phyloP scores from a whole-genome alignment of 306 rosid genomes.

The Dryas alaskensis region DNA sequence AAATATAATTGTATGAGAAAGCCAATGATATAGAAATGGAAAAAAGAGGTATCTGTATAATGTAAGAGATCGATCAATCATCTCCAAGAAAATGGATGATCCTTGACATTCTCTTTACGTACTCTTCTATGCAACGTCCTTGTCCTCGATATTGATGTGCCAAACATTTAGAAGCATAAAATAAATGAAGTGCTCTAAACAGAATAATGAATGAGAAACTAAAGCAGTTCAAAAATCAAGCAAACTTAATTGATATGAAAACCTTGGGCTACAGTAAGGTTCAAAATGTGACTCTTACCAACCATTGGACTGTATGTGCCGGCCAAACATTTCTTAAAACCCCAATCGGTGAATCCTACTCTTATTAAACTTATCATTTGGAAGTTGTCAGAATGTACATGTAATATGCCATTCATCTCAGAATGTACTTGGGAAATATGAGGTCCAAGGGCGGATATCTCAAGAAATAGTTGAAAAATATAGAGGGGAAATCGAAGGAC shows the following conservation, averaged over 20 bases:
- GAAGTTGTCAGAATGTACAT: not conserved
- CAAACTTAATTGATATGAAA: not conserved
- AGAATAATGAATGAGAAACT: not conserved
- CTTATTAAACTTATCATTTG: not conserved
- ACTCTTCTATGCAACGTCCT: not conserved
- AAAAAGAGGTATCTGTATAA: not conserved
- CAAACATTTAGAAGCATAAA: not conserved
- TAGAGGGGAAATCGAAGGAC: no score
- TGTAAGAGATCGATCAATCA: not conserved
- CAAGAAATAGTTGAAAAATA: not conserved
- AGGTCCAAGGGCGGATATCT: not conserved
- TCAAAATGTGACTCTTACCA: not conserved
- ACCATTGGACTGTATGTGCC: constrained; percentile 2
- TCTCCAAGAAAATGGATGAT: not conserved
- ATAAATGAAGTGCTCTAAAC: not conserved
- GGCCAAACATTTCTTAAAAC: not conserved
- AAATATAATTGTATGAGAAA: no score
- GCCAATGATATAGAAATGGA: no score
- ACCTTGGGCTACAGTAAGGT: not conserved
- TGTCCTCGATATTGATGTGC: not conserved
- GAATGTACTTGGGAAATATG: not conserved
- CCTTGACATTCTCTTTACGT: not conserved
- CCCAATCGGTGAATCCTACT: not conserved
- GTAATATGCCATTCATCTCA: not conserved
- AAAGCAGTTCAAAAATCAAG: no score